These are phyloP conservation scores for Trichophyton benhamiae DNA, from an alignment of 2,329 filamentous ascomycete genomes.

Conservation along the genomic window DNA sequence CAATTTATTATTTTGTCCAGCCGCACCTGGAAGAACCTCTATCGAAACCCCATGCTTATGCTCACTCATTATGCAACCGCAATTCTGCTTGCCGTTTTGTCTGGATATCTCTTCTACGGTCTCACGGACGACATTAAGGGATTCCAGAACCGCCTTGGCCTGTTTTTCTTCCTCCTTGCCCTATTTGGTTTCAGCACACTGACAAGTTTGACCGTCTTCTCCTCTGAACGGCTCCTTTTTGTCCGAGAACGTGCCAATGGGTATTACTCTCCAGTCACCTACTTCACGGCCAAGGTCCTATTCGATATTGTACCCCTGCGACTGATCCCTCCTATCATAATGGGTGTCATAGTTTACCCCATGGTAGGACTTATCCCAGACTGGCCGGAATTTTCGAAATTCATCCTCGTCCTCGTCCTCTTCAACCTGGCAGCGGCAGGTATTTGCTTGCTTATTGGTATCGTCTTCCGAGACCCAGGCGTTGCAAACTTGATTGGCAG, in stretches of 20 bases:
- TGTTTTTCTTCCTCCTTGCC: slow-evolving; percentile 95
- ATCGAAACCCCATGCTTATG: slow-evolving; percentile 96
- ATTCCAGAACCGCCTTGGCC: slow-evolving; percentile 90
- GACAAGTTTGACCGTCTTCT: slow-evolving; percentile 87
- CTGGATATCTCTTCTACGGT: slow-evolving; percentile 91
- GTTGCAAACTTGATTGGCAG: slow-evolving; percentile 91
- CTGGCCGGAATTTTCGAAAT: slow-evolving; percentile 73
- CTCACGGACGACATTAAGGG: slow-evolving; percentile 91
- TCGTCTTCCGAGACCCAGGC: slow-evolving; percentile 79
- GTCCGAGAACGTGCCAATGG: slow-evolving; percentile 89
- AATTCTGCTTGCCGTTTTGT: slow-evolving; percentile 84
- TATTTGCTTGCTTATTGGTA: slow-evolving; percentile 92
- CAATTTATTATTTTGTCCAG: slow-evolving; percentile 85
- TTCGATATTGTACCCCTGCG: slow-evolving; percentile 94
- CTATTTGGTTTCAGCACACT: slow-evolving; percentile 95
- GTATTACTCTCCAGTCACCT: slow-evolving; percentile 87
- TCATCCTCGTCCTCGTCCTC: slow-evolving; percentile 79
- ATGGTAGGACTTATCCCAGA: slow-evolving; percentile 90
- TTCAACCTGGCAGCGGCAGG: slow-evolving; percentile 92
- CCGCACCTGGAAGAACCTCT: slow-evolving; percentile 92
- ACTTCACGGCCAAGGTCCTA: slow-evolving; percentile 92
- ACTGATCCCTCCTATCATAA: slow-evolving; percentile 84
- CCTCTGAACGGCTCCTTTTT: slow-evolving; percentile 78
- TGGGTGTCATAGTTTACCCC: slow-evolving; percentile 91
- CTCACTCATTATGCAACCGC: slow-evolving; percentile 96